Base-by-base conservation (phyloP, 495 filamentous ascomycete species). In the Penicillium roqueforti region DNA sequence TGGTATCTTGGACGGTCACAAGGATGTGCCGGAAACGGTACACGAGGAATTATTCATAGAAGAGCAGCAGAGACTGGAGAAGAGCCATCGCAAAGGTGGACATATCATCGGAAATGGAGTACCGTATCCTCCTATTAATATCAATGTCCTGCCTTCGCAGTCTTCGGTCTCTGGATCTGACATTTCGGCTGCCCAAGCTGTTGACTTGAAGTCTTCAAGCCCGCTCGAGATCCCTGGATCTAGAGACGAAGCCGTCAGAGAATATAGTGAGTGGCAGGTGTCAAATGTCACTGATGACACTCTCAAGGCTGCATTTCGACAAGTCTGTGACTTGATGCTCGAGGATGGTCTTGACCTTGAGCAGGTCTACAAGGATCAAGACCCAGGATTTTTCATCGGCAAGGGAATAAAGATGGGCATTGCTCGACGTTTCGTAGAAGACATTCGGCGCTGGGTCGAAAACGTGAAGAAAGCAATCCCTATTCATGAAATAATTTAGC, bases 281-380 rank as follows among this genome's bases (percentile, higher is more conserved):
- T 60, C 60, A 4, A 23, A 2, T 23, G 22, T 23, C 22, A 4
- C 2, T 2, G 4, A 4, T 2, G 22, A 23, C 4, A 23, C 22
- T 4, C 22, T 23, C 22, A 64, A 66, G 50, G 26, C 38, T 41
- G 54, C 55, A 36, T 59, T 64, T 54, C 51, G 46, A 42, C 49
- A 62, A 53, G 46, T 44, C 1, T 60, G 51, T 48, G 37, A 62
- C 0, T 19, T 65, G n/a, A 61, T 53, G 41, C 42, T 58, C 19
- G 41, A 60, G 10, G 29, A 59, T 46, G 44, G 56, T 19, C 54
- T 69, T 53, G 62, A 65, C 39, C 55, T 69, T 18, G 53, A 63
- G 56, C 64, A 65, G 36, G 57, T 69, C 1, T 56, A 56, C 40
- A 45, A 51, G 34, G 55, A 67, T 50, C 66, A 56, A 57, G 36